Conservation (phyloP, 2,329 filamentous ascomycete species). For the Rutstroemia sydowiana region DNA sequence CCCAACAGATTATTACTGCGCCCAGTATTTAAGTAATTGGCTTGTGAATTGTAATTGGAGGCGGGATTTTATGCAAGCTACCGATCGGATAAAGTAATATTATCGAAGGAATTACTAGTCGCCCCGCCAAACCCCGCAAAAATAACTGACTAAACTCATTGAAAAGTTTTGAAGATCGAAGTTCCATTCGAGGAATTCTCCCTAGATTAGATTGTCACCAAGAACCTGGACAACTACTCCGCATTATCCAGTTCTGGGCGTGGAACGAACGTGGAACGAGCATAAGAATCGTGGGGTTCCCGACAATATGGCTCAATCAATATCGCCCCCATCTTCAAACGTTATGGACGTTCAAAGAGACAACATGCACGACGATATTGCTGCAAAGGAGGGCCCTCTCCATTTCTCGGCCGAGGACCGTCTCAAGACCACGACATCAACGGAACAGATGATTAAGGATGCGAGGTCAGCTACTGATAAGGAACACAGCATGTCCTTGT, state of each 20-base stretch:
- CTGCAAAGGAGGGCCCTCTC: conserved; percentile 3
- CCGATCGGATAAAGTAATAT: neutral
- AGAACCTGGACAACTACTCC: conserved; percentile 8
- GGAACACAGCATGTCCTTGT: conserved; percentile 11
- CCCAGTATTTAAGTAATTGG: neutral
- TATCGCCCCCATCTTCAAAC: neutral
- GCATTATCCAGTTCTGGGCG: conserved; percentile 3
- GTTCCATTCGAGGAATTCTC: conserved; percentile 10
- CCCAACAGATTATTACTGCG: neutral
- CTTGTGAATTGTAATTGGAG: neutral
- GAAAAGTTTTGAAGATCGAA: conserved; percentile 8
- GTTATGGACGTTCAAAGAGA: conserved; percentile 1
- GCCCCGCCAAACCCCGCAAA: conserved; percentile 7
- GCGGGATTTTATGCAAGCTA: neutral
- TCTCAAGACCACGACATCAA: conserved; percentile 5
- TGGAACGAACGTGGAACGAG: conserved; percentile 6
- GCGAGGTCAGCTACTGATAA: conserved; percentile 6
- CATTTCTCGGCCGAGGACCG: conserved; percentile 1
- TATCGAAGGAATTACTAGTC: neutral
- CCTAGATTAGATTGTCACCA: conserved; percentile 7
- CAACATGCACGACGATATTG: neutral
- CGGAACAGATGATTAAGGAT: conserved; percentile 9
- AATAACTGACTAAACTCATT: conserved; percentile 5
- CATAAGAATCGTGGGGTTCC: conserved; percentile 8
- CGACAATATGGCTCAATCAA: conserved; percentile 4